These are phyloP conservation scores for Tanozyma kutaoensis DNA, from an alignment of 805 yeast genomes.

Conservation along the genomic window DNA sequence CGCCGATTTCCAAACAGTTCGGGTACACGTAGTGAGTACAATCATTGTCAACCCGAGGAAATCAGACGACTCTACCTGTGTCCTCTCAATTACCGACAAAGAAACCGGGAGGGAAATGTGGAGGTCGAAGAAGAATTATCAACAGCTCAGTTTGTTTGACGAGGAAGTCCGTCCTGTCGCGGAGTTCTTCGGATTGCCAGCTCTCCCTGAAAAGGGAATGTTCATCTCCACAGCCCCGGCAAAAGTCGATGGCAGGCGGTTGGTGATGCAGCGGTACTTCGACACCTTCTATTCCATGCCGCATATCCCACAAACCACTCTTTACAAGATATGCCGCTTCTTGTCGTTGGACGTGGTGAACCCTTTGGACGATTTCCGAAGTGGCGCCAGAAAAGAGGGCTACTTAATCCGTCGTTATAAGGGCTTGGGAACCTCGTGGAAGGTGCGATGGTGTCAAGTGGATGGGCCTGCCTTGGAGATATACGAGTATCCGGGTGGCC, in stretches of 20 bases:
- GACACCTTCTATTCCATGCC: constrained; percentile 42
- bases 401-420: constrained; percentile 50
- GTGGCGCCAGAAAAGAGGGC: constrained; percentile 51
- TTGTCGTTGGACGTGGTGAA: constrained; percentile 56
- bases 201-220: constrained; percentile 49
- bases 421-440: constrained; percentile 55
- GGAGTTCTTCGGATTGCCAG: constrained; percentile 42
- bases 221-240: constrained; percentile 48
- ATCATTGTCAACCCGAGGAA: constrained; percentile 22
- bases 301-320: constrained; percentile 38
- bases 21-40: constrained; percentile 36
- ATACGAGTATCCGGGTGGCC: constrained; percentile 44
- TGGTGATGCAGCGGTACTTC: constrained; percentile 45
- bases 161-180: constrained; percentile 37
- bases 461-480: constrained; percentile 46
- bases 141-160: constrained; percentile 52
- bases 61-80: constrained; percentile 44
- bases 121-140: constrained; percentile 52
- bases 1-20: constrained; percentile 38
- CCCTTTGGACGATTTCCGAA: constrained; percentile 37
- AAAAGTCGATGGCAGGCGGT: constrained; percentile 50
- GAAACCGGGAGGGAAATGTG: constrained; percentile 57
- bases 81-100: constrained; percentile 52
- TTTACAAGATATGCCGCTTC: constrained; percentile 45
- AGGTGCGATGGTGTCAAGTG: constrained; percentile 52